Evolutionary conservation across 345 rosid species (phyloP).

Genomic region (Pseudoturritis turrita): DNA sequence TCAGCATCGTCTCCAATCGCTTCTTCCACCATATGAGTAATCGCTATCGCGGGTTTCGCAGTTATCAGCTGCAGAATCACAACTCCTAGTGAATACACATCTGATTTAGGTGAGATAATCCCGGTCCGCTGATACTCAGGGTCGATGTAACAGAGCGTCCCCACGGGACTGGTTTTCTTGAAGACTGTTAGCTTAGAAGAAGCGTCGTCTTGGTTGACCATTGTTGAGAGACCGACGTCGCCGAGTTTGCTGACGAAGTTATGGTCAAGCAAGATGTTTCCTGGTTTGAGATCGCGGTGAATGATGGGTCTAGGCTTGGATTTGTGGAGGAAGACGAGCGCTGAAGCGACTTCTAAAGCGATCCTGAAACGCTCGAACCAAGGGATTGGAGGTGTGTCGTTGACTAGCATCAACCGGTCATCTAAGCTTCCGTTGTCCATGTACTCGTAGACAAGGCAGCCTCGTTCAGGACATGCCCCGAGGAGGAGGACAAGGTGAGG

Average conservation of each 20-base stretch:
- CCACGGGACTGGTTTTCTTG: constrained; percentile 69
- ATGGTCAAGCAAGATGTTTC: constrained; percentile 78
- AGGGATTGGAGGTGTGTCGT: constrained; percentile 59
- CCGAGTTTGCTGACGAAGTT: constrained; percentile 85
- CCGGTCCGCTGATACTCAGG: constrained; percentile 95
- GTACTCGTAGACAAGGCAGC: constrained; percentile 75
- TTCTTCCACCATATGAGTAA: constrained; percentile 60
- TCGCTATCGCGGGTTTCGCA: constrained; percentile 69
- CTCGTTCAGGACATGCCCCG: constrained; percentile 84
- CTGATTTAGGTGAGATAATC: constrained; percentile 62
- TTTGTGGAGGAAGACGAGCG: constrained; percentile 74
- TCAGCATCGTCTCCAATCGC: constrained; percentile 49
- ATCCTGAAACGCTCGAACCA: constrained; percentile 80
- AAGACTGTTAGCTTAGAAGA: constrained; percentile 30
- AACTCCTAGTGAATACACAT: constrained; percentile 79
- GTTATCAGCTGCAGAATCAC: constrained; percentile 76
- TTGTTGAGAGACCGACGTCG: constrained; percentile 79
- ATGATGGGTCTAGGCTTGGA: constrained; percentile 71
- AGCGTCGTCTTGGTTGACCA: constrained; percentile 47
- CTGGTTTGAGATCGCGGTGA: constrained; percentile 92
- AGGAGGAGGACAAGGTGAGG: constrained; percentile 89
- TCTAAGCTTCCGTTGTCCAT: constrained; percentile 39
- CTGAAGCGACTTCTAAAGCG: constrained; percentile 91
- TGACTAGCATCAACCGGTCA: constrained; percentile 35
- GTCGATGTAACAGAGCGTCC: constrained; percentile 82